Conservation (phyloP, 768 basidiomycete species). For the Tylopilus balloui region DNA sequence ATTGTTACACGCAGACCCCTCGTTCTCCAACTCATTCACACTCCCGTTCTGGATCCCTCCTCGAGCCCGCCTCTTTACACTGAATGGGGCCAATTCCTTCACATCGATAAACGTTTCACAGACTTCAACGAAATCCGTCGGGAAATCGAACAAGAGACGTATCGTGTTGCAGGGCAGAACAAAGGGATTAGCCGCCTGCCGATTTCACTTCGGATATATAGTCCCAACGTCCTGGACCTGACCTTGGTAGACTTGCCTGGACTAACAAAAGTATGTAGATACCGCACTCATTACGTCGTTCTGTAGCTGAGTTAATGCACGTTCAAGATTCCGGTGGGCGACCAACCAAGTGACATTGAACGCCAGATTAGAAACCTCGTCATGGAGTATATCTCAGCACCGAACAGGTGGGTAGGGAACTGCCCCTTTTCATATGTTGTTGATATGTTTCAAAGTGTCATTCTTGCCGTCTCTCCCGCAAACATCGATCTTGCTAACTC, state of each 20-base stretch:
- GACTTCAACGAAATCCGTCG: slow-evolving; percentile 91
- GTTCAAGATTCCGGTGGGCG: slow-evolving; percentile 84
- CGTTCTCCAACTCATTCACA: slow-evolving; percentile 93
- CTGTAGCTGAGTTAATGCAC: neutral
- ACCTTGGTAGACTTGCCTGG: slow-evolving; percentile 97
- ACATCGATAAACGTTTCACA: slow-evolving; percentile 94
- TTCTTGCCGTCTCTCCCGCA: slow-evolving; percentile 93
- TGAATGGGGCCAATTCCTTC: slow-evolving; percentile 97
- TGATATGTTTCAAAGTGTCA: slow-evolving; percentile 56
- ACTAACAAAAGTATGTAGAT: slow-evolving; percentile 77
- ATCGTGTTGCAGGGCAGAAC: slow-evolving; percentile 95
- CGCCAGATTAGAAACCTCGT: slow-evolving; percentile 92
- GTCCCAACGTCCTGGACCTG: slow-evolving; percentile 90
- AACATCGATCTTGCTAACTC: slow-evolving; percentile 99
- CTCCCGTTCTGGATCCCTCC: slow-evolving; percentile 53
- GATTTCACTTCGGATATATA: slow-evolving; percentile 93
- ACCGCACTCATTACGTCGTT: neutral
- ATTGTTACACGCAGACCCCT: slow-evolving; percentile 96
- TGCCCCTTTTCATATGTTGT: neutral
- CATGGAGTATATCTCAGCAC: slow-evolving; percentile 94
- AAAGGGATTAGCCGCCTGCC: slow-evolving; percentile 97
- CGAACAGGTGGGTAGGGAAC: slow-evolving; percentile 68
- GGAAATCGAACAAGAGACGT: slow-evolving; percentile 98
- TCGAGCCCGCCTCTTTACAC: slow-evolving; percentile 46
- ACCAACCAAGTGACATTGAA: slow-evolving; percentile 98